These are phyloP conservation scores for Tremellales sp. DNA, from an alignment of 1,284 basidiomycete genomes.

Conservation along the genomic window DNA sequence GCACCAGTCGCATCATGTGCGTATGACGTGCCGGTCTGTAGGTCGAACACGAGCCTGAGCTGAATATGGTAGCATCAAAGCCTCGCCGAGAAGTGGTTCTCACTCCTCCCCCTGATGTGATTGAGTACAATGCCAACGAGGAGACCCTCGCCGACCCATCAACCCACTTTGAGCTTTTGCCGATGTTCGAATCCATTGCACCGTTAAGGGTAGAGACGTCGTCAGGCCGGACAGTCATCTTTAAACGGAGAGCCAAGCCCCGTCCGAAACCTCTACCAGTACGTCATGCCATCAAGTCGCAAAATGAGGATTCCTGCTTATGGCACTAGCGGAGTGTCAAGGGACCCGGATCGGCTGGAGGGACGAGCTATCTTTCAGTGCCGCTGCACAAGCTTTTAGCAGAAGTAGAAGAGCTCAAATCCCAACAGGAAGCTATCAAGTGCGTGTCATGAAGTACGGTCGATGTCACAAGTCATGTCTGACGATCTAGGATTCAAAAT, in stretches of 20 bases:
- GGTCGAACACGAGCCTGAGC: neutral
- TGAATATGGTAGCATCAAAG: neutral
- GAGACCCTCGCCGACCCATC: neutral
- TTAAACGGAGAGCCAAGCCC: constrained; percentile 27
- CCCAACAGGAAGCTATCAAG: constrained; percentile 31
- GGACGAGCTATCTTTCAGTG: constrained; percentile 23
- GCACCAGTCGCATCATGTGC: constrained; percentile 25
- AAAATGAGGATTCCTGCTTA: neutral
- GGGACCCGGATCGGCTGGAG: neutral
- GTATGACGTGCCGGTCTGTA: neutral
- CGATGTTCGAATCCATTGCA: constrained; percentile 8
- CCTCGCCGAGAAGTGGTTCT: constrained; percentile 13
- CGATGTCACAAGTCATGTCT: neutral
- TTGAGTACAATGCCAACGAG: neutral
- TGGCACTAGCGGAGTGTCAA: constrained; percentile 1
- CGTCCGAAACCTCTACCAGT: constrained; percentile 11
- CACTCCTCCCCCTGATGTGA: constrained; percentile 19
- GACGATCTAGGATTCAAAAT: constrained; percentile 22
- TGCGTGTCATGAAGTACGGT: constrained; percentile 13
- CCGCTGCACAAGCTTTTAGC: constrained; percentile 40
- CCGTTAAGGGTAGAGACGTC: constrained; percentile 33
- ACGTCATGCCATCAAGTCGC: neutral
- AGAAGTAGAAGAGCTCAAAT: constrained; percentile 42
- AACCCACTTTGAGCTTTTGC: neutral
- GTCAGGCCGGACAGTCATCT: constrained; percentile 25